A percentile compares a stretch with the other conserved stretches of the same genome.
Evolutionary conservation across 2,329 filamentous ascomycete species (phyloP).

Genomic region (Exophiala phaeomuriformis): DNA sequence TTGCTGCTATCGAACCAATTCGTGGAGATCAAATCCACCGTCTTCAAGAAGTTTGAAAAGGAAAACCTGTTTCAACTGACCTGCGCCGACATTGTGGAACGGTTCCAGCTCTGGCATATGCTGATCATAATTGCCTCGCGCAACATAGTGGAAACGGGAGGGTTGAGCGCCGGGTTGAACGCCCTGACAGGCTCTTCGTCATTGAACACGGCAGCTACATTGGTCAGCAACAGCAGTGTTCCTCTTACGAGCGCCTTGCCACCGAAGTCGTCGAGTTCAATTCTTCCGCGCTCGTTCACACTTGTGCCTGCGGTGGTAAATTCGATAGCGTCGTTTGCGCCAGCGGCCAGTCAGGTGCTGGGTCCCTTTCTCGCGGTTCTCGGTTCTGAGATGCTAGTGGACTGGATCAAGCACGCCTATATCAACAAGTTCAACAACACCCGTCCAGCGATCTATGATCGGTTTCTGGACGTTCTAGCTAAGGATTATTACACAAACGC

Average conservation of each 20-base stretch:
- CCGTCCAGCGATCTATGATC: slow-evolving; percentile 78
- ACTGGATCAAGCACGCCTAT: slow-evolving; percentile 95
- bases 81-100: slow-evolving; percentile 89
- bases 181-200: slow-evolving; percentile 31
- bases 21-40: slow-evolving; percentile 95
- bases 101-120: slow-evolving; percentile 97
- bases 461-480: slow-evolving; percentile 85
- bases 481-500: slow-evolving; percentile 98
- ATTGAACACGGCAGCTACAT: slow-evolving; percentile 33
- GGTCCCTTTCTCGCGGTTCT: slow-evolving; percentile 91
- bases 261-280: slow-evolving; percentile 53
- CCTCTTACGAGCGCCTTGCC: slow-evolving; percentile 48
- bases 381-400: slow-evolving; percentile 92
- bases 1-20: slow-evolving; percentile 95
- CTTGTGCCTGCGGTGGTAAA: slow-evolving; percentile 59
- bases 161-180: slow-evolving; percentile 53
- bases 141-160: slow-evolving; percentile 92
- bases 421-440: slow-evolving; percentile 99
- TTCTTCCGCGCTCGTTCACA: slow-evolving; percentile 84
- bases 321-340: slow-evolving; percentile 40
- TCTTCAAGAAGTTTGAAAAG: slow-evolving; percentile 98
- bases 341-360: slow-evolving; percentile 64
- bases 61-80: slow-evolving; percentile 95
- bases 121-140: slow-evolving; percentile 90
- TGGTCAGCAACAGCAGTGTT: slow-evolving; percentile 46